Evolutionary conservation across 192 early-diverging fungal genomes (phyloP).

Genomic region (Linnemannia hyalina): DNA sequence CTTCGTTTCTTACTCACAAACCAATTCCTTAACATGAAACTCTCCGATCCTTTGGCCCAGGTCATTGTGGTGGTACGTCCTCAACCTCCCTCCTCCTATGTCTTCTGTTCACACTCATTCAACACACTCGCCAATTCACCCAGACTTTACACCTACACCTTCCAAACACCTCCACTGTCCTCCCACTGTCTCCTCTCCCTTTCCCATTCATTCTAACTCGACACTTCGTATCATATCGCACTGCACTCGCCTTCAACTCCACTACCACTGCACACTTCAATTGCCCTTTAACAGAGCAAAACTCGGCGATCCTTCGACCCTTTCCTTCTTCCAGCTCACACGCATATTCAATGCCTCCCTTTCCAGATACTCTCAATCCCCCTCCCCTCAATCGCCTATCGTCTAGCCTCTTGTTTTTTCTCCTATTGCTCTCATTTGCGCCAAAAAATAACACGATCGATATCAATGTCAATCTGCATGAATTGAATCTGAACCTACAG

Average conservation of each 20-base stretch:
- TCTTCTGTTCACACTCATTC: background rate
- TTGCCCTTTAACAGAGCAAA: background rate
- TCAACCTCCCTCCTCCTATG: background rate
- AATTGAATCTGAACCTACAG: background rate
- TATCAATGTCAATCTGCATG: conserved; percentile 1
- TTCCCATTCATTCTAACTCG: too few species aligned
- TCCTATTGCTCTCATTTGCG: background rate
- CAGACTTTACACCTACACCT: too few species aligned
- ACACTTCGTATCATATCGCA: background rate
- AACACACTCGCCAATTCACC: too few species aligned
- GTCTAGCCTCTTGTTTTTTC: background rate
- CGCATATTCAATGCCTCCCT: background rate
- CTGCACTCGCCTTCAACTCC: background rate
- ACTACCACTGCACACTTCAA: background rate
- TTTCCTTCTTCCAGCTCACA: background rate
- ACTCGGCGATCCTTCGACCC: background rate
- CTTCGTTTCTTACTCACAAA: background rate
- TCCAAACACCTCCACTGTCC: too few species aligned
- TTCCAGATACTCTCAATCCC: conserved; percentile 1
- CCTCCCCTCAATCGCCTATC: too few species aligned
- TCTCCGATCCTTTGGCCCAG: conserved; percentile 50
- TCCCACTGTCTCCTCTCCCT: too few species aligned
- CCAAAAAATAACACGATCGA: background rate
- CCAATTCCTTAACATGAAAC: conserved; percentile 10
- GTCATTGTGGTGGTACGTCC: conserved; percentile 41